Evolutionary conservation across 768 basidiomycete species (phyloP).

Genomic region (Kwoniella mangroviensis): DNA sequence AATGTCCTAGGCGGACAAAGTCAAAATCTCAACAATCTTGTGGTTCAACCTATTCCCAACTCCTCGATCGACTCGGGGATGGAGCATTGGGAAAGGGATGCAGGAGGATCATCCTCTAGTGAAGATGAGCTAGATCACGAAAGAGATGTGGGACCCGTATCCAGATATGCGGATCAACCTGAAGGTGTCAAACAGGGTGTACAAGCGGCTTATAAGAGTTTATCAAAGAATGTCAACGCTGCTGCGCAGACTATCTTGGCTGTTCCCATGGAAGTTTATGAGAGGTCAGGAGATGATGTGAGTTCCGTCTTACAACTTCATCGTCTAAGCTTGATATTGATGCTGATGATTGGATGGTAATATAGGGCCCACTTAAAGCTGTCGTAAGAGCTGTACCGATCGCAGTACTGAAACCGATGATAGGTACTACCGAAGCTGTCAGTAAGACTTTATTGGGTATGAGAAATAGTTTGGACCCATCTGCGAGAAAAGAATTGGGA

Average conservation of each 20-base stretch:
- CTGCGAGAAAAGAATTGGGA: conserved; percentile 77
- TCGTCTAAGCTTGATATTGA: neutral
- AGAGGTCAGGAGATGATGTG: conserved; percentile 88
- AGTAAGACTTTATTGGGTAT: conserved; percentile 93
- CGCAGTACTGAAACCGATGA: conserved; percentile 96
- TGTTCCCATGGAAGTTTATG: conserved; percentile 98
- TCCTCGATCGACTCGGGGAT: no score
- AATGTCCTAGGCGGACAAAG: conserved; percentile 79
- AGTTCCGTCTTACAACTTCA: conserved; percentile 40
- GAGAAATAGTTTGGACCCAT: conserved; percentile 89
- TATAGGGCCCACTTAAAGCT: conserved; percentile 85
- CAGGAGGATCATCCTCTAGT: conserved; percentile 19
- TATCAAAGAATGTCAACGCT: conserved; percentile 82
- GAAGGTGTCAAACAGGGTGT: conserved; percentile 81
- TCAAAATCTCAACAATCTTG: conserved; percentile 68
- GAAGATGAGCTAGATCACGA: conserved; percentile 19
- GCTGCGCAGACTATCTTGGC: conserved; percentile 98
- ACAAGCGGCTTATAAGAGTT: conserved; percentile 85
- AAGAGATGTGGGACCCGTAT: neutral
- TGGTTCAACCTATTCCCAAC: conserved; percentile 61
- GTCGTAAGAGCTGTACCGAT: conserved; percentile 97
- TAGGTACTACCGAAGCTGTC: conserved; percentile 94
- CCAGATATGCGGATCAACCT: conserved; percentile 88
- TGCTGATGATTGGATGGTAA: conserved; percentile 10
- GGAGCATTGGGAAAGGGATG: conserved; percentile 30